Conservation (phyloP, 1,139 yeast genomes). For the Candida gigantensis region DNA sequence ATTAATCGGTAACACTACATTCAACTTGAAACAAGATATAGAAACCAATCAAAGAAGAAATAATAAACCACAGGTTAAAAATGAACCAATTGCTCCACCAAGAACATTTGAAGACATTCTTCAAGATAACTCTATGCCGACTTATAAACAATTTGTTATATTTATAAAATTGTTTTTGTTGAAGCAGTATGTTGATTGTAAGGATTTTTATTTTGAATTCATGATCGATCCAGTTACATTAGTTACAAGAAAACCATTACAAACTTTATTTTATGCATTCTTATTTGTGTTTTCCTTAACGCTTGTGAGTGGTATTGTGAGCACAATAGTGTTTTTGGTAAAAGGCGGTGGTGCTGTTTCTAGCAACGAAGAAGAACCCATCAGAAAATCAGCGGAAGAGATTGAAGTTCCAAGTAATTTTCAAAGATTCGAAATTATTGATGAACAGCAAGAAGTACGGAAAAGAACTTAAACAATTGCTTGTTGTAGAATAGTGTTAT, state of each 20-base stretch:
- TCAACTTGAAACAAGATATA: conserved; percentile 56
- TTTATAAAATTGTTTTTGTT: conserved; percentile 22
- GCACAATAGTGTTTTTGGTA: conserved; percentile 30
- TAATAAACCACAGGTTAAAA: conserved; percentile 39
- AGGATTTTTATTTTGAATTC: conserved; percentile 39
- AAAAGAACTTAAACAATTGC: too few relatives aligned
- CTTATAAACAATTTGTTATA: conserved; percentile 20
- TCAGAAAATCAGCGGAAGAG: not conserved
- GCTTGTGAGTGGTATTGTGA: conserved; percentile 41
- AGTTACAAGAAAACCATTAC: conserved; percentile 46
- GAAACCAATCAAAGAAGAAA: conserved; percentile 48
- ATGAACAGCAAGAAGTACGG: not conserved
- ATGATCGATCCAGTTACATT: conserved; percentile 43
- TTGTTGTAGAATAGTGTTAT: too few relatives aligned
- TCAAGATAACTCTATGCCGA: conserved; percentile 24
- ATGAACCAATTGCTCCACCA: conserved; percentile 46
- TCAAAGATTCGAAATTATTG: not conserved
- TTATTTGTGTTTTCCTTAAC: conserved; percentile 41
- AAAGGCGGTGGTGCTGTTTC: conserved; percentile 3
- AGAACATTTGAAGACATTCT: conserved; percentile 38
- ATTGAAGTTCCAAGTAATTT: not conserved
- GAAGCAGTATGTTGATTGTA: conserved; percentile 27
- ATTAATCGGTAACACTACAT: conserved; percentile 74
- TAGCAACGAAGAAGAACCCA: not conserved
- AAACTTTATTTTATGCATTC: conserved; percentile 48